Evolutionary conservation across 371 early-diverging fungal species (phyloP).

Genomic region (Circinella minor): DNA sequence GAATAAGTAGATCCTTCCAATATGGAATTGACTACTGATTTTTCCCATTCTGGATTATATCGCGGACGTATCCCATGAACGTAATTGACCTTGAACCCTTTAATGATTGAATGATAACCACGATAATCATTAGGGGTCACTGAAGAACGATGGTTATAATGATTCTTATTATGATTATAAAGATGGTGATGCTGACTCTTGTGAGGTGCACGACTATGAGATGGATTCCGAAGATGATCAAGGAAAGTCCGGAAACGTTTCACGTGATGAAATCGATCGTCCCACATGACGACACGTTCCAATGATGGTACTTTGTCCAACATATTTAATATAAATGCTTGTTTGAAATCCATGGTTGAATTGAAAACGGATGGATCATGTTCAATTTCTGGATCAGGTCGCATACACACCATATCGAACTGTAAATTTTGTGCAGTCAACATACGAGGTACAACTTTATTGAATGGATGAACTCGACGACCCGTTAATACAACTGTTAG

Average conservation of each 20-base stretch:
- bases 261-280: constrained; percentile 60
- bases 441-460: constrained; percentile 39
- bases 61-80: constrained; percentile 47
- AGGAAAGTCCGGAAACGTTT: constrained; percentile 50
- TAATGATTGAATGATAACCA: too few relatives aligned
- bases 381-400: constrained; percentile 44
- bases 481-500: constrained; percentile 65
- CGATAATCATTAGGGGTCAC: too few relatives aligned
- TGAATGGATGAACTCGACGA: constrained; percentile 59
- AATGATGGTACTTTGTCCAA: constrained; percentile 49
- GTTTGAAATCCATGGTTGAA: constrained; percentile 66
- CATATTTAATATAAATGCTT: constrained; percentile 53
- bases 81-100: constrained; percentile 33
- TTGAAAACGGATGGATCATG: constrained; percentile 32
- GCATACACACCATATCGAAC: constrained; percentile 62
- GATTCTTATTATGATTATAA: too few relatives aligned
- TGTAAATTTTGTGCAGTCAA: constrained; percentile 37
- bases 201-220: constrained; percentile 15
- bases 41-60: constrained; percentile 56
- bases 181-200: not conserved
- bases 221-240: constrained; percentile 17
- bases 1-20: constrained; percentile 39
- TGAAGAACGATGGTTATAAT: too few relatives aligned
- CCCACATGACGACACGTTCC: constrained; percentile 57
- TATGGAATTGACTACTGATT: constrained; percentile 42